Base-by-base conservation (phyloP, 768 basidiomycete genomes). In the Asterophora lycoperdoides region DNA sequence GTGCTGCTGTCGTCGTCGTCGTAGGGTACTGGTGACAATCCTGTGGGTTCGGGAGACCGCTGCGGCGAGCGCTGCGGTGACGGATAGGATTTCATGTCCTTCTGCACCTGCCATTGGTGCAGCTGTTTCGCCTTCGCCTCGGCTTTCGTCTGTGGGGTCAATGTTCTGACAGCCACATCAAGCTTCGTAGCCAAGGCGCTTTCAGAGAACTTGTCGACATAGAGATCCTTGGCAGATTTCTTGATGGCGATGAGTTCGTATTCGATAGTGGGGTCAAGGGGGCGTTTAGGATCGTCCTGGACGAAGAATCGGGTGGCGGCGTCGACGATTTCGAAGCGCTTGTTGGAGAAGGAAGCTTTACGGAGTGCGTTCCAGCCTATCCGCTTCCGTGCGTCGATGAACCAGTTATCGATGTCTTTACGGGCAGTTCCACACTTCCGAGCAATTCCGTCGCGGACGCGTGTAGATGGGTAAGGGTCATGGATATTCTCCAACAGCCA, bases 281-380 rank as follows among this genome's bases (percentile, higher is more conserved):
- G 61, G 5, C 49, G 17, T 8, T 46, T 53, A 7, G 44, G 48
- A 13, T 60, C 54, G 2, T 55, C 46, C 23, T 44, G 34, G 15
- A 56, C 43, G 46, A 72, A 72, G 38, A 67, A 69, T 1, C 56
- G 59, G 1, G 55, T 62, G 5, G 76, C 76, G 7, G 71, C 73
- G 3, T 62, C 60, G 14, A 74, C 53, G 8, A 74, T 71, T 8
- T 65, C 57, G 8, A 41, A 54, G 9, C 68, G 66, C 18, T 64
- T 68, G 38, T 68, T 66, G 0, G 52, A 35, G 47, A 72, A 76
- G 13, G 55, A 60, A 0, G 44, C 38, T 40, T 62, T 66, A 1
- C 74, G 70, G 0, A 79, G 43, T 0, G 46, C 11, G 8, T 72
- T 79, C 80, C 80, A 82, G 0, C 79, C 79, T 0, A 80, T 80